phyloP scores from a whole-genome alignment of 1,139 yeast genomes.

The Geotrichum armillariae region DNA sequence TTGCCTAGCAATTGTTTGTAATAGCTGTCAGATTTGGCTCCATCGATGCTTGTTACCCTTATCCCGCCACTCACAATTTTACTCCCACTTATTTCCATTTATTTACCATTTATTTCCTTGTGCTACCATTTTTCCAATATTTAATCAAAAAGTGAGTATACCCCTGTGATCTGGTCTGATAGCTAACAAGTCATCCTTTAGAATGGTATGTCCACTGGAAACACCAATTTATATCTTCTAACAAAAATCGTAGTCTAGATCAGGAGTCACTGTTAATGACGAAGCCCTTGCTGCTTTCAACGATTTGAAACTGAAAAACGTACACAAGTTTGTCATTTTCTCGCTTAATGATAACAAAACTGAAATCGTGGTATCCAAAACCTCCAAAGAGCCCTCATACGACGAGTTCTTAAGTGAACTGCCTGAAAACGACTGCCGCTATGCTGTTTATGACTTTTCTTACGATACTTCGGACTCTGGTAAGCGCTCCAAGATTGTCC shows the following conservation, averaged over 20 bases:
- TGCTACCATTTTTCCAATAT: no score
- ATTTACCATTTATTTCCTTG: no score
- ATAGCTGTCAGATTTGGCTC: no score
- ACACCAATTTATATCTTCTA: neutral
- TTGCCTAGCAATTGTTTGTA: no score
- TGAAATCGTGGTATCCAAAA: constrained; percentile 84
- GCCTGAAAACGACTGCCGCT: constrained; percentile 95
- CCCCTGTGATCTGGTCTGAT: no score
- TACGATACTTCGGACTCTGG: constrained; percentile 91
- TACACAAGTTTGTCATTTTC: constrained; percentile 77
- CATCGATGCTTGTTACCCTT: no score
- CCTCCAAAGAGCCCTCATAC: constrained; percentile 71
- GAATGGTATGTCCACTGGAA: neutral
- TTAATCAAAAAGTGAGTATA: no score
- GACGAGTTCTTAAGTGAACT: constrained; percentile 81
- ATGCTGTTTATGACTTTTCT: constrained; percentile 95
- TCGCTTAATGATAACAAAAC: constrained; percentile 82
- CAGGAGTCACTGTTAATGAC: constrained; percentile 82
- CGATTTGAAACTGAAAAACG: constrained; percentile 91
- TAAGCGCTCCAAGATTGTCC: constrained; percentile 88
- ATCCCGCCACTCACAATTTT: no score
- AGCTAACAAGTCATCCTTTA: neutral
- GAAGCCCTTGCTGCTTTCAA: constrained; percentile 92
- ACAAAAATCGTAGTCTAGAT: constrained; percentile 16
- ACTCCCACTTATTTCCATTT: no score